A percentile compares a stretch with the other conserved stretches of the same genome.
These are phyloP conservation scores for Pelargonium fulgidum DNA, from an alignment of 441 rosid genomes.

Conservation along the genomic window DNA sequence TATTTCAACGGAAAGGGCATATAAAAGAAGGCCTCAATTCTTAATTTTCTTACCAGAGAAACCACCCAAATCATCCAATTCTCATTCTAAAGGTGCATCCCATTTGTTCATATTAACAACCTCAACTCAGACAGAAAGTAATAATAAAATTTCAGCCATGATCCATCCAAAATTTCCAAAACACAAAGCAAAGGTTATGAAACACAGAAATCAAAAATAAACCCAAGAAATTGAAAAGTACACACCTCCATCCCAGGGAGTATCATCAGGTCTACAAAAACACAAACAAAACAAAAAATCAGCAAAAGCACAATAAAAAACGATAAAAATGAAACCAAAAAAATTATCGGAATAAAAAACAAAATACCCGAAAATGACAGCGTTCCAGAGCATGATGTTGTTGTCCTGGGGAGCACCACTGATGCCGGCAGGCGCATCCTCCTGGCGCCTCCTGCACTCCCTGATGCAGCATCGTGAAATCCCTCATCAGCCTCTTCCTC, in stretches of 20 bases:
- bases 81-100: not conserved
- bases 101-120: not conserved
- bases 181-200: not conserved
- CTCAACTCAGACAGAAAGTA: not conserved
- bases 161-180: not conserved
- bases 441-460: too few relatives aligned
- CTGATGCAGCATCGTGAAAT: constrained; percentile 48
- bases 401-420: constrained; percentile 63
- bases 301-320: constrained; percentile 10
- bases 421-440: constrained; percentile 60
- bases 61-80: not conserved
- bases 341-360: not conserved
- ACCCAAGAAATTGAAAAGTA: not conserved
- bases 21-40: not conserved
- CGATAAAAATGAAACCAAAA: not conserved
- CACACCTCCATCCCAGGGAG: constrained; percentile 63
- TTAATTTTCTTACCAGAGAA: not conserved
- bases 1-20: not conserved
- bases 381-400: constrained; percentile 65
- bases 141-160: not conserved
- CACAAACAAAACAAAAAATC: not conserved
- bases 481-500: constrained; percentile 67
- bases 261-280: constrained; percentile 47
- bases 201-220: not conserved
- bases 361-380: constrained; percentile 56